Evolutionary conservation across 164 flowering plant species (phyloP).

Genomic region (Platanus orientalis): DNA sequence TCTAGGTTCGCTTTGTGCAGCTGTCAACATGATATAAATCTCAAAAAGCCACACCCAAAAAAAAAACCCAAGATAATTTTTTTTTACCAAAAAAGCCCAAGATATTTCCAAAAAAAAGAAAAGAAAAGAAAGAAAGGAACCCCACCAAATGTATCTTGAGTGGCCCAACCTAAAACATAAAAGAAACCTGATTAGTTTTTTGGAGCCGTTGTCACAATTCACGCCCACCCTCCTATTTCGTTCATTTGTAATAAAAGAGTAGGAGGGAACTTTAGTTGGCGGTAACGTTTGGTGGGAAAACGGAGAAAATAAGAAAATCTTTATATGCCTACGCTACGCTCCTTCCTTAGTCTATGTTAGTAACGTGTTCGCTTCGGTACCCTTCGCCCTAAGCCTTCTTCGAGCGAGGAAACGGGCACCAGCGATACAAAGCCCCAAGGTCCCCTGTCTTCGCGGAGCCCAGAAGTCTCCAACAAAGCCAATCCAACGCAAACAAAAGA

Average conservation of each 20-base stretch:
- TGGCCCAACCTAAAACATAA: too few species aligned
- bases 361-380: slow-evolving; percentile 4
- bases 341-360: background rate
- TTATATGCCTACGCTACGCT: background rate
- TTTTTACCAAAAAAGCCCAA: too few species aligned
- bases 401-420: too few species aligned
- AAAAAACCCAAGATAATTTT: too few species aligned
- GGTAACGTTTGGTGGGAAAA: slow-evolving; percentile 48
- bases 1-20: too few species aligned
- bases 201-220: too few species aligned
- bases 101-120: too few species aligned
- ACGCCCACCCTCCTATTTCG: background rate
- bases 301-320: background rate
- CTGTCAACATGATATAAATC: too few species aligned
- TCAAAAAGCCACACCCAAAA: too few species aligned
- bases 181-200: too few species aligned
- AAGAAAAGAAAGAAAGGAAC: too few species aligned
- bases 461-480: slow-evolving; percentile 3
- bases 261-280: slow-evolving; percentile 28
- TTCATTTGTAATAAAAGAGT: background rate
- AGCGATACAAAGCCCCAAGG: background rate
- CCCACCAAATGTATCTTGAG: too few species aligned
- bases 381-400: slow-evolving; percentile 2
- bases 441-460: slow-evolving; percentile 10
- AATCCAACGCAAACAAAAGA: background rate